Evolutionary conservation across 345 rosid species (phyloP).

Genomic region (Corchorus capsularis): DNA sequence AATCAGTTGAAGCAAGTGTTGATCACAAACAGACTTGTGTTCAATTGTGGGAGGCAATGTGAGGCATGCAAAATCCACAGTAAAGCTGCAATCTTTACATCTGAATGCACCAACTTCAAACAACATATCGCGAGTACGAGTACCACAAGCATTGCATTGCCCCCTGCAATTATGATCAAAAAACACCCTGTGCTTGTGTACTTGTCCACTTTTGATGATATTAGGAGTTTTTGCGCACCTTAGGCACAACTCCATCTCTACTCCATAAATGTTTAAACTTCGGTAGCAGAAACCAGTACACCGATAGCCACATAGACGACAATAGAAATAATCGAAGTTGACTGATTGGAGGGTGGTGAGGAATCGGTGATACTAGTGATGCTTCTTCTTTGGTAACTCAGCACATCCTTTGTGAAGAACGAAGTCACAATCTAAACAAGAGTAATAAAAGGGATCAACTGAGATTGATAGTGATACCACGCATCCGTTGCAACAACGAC

Average conservation of each 20-base stretch:
- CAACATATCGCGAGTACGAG: too few species aligned
- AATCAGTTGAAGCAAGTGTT: neutral
- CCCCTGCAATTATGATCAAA: neutral
- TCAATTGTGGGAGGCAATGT: neutral
- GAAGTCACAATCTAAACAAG: too few species aligned
- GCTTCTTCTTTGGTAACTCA: too few species aligned
- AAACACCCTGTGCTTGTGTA: neutral
- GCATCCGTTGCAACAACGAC: too few species aligned
- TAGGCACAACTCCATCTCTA: neutral
- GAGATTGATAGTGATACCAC: too few species aligned
- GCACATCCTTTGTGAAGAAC: too few species aligned
- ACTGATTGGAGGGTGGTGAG: too few species aligned
- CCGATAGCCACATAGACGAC: too few species aligned
- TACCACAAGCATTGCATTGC: neutral
- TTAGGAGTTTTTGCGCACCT: constrained; percentile 15
- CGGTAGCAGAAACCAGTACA: constrained; percentile 19
- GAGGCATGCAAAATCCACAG: constrained; percentile 12
- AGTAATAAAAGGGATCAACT: too few species aligned
- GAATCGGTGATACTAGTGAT: too few species aligned
- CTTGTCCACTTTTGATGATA: constrained; percentile 2
- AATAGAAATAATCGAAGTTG: too few species aligned
- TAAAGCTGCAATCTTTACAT: neutral
- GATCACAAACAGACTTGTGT: neutral
- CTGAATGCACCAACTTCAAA: constrained; percentile 1
- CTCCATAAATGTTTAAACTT: neutral